Conservation (phyloP, 805 yeast genomes). For the Wickerhamiella australiensis region DNA sequence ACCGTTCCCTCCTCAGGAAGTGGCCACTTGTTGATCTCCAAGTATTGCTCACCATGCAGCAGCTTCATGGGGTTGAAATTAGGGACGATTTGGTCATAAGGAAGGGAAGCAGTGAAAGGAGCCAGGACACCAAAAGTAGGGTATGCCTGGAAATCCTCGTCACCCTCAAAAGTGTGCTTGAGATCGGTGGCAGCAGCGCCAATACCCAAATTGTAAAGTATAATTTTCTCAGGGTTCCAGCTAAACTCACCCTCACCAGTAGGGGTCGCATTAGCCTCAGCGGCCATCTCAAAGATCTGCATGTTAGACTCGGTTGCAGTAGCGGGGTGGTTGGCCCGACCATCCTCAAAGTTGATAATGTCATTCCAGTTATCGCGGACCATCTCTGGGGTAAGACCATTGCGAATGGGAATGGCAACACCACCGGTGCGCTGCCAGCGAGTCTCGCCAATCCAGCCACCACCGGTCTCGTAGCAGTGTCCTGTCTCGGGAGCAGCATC, state of each 20-base stretch:
- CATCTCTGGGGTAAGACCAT: constrained; percentile 50
- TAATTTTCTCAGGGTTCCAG: constrained; percentile 57
- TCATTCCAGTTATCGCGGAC: constrained; percentile 54
- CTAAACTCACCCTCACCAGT: constrained; percentile 41
- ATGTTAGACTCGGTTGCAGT: constrained; percentile 65
- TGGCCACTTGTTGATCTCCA: constrained; percentile 63
- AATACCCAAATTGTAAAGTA: constrained; percentile 76
- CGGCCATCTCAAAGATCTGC: constrained; percentile 48
- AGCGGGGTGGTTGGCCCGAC: constrained; percentile 43
- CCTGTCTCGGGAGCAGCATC: constrained; percentile 67
- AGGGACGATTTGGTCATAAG: constrained; percentile 51
- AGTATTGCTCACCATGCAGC: constrained; percentile 90
- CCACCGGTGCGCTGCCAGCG: constrained; percentile 94
- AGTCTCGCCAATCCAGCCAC: constrained; percentile 91
- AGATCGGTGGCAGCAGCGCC: constrained; percentile 75
- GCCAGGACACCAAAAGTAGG: constrained; percentile 90
- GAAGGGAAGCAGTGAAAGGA: constrained; percentile 52
- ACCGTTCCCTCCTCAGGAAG: constrained; percentile 60
- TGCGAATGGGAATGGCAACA: constrained; percentile 37
- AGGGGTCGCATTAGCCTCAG: constrained; percentile 34
- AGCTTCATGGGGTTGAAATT: constrained; percentile 82
- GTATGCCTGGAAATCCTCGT: constrained; percentile 64
- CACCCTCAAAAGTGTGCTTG: constrained; percentile 67
- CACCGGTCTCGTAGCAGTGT: constrained; percentile 82
- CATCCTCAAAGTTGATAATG: constrained; percentile 50